Evolutionary conservation across 2,329 filamentous ascomycete species (phyloP).

Genomic region (Colletotrichum eremochloae): DNA sequence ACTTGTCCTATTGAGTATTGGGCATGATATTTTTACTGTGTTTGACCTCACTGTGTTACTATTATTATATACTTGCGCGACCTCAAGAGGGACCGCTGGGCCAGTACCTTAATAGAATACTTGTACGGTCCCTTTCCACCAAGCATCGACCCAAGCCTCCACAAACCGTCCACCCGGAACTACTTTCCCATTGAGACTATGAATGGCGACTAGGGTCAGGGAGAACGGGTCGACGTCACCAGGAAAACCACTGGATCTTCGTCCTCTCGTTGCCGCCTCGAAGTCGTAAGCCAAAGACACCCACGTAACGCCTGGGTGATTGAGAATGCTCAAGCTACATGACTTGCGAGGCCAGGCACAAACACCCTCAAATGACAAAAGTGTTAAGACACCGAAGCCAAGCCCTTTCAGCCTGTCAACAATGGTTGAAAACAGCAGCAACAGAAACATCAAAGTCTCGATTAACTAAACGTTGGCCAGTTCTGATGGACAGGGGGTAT

Average conservation of each 20-base stretch:
- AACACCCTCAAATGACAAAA: slow-evolving; percentile 1
- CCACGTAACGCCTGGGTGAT: background rate
- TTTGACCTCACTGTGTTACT: too few relatives aligned
- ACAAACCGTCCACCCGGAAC: background rate
- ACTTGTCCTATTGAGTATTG: too few relatives aligned
- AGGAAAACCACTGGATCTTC: background rate
- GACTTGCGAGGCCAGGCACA: background rate
- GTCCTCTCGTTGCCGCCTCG: background rate
- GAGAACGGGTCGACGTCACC: background rate
- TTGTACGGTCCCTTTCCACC: background rate
- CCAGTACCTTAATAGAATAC: too few relatives aligned
- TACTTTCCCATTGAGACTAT: background rate
- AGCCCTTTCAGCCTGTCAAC: background rate
- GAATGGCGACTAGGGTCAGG: background rate
- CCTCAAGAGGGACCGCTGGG: too few relatives aligned
- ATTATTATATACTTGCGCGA: too few relatives aligned
- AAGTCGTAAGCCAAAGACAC: background rate
- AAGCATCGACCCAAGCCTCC: background rate
- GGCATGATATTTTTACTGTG: too few relatives aligned
- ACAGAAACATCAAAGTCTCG: background rate
- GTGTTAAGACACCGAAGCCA: slow-evolving; percentile 8
- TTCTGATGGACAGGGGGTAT: slow-evolving; percentile 11
- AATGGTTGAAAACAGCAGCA: background rate
- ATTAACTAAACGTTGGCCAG: background rate
- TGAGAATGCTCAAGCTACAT: too few relatives aligned